Evolutionary conservation across 352 stramenopile genomes (phyloP), one percentile per base, ranked within the genome.

Genomic region (Pythium rishiriense): DNA sequence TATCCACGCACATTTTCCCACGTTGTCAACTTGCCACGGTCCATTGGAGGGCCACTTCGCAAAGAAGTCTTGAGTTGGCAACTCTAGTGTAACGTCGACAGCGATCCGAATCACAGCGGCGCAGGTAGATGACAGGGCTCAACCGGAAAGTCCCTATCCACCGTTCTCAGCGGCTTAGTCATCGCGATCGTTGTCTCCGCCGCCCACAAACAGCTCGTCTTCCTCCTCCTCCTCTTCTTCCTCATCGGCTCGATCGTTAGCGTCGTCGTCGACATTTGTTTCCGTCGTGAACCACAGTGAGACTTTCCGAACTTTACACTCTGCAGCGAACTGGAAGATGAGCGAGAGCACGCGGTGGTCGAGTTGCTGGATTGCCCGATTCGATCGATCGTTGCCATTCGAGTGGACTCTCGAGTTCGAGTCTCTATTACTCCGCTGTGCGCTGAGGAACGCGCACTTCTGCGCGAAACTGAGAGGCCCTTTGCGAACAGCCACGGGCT

Each of bases 291-390:
- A 39, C 39, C 52, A 50, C n/a, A 59, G 12, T 7, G 21, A 35
- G 0, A 59, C 37, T n/a, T 35, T 35, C 21, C 52, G 52, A 6
- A 15, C 42, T 29, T 59, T 50, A 41, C 52, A 59, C 9, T 35
- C 19, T 25, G 47, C 47, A 37, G 47, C 47, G 14, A 39, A 53
- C 31, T 53, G 25, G 31, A 53, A 53, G 31, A 53, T 53, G 14
- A 53, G 47, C 15, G 47, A 53, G 14, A 53, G 15, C 9, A 53
- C 49, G n/a, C 49, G 49, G 19, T 55, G 49, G 49, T 55, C 49
- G 19, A 55, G 14, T 42, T 29, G 28, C 15, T 33, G 29, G 10
- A 43, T 55, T 17, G 22, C 49, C 7, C 9, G 28, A 25, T 11
- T 26, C 37, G 37, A 17, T 14, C 35, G 37, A 12, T 43, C 6